phyloP scores from a whole-genome alignment of 2,329 filamentous ascomycete genomes.

The Ceratocystiopsis sp. region DNA sequence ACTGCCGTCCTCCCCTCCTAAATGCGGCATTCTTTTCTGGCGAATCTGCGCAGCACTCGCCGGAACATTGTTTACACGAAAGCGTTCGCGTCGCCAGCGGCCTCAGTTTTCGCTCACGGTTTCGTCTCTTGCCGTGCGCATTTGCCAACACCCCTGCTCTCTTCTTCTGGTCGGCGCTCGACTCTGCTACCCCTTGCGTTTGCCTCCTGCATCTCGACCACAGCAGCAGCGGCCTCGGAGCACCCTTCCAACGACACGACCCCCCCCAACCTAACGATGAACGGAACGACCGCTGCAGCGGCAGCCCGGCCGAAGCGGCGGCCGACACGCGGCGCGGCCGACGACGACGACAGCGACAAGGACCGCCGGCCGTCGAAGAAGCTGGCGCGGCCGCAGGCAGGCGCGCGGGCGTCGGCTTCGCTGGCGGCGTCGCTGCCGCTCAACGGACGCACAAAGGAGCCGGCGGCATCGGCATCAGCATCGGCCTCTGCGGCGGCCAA shows the following conservation, averaged over 20 bases:
- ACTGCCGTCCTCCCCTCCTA: not conserved
- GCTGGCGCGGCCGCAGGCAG: not conserved
- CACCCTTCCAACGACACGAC: not conserved
- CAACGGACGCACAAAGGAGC: not conserved
- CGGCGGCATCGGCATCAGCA: not conserved
- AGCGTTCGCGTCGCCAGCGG: too few relatives aligned
- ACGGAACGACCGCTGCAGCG: constrained; percentile 9
- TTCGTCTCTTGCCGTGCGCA: too few relatives aligned
- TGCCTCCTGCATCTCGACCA: too few relatives aligned
- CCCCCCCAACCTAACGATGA: constrained; percentile 9
- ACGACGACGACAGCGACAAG: constrained; percentile 10
- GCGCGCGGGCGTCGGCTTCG: not conserved
- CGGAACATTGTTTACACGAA: constrained; percentile 2
- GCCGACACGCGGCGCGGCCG: too few relatives aligned
- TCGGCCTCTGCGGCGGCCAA: not conserved
- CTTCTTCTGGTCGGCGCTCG: not conserved
- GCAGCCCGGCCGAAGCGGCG: constrained; percentile 11
- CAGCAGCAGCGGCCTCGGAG: too few relatives aligned
- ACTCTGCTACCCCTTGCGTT: not conserved
- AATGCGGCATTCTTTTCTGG: constrained; percentile 6
- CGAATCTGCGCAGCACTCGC: constrained; percentile 10
- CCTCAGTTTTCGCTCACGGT: too few relatives aligned
- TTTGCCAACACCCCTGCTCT: too few relatives aligned
- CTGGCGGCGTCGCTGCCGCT: not conserved
- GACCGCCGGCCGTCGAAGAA: constrained; percentile 12